Conservation (phyloP, 108 stramenopile species). For the Conticribra weissflogii region DNA sequence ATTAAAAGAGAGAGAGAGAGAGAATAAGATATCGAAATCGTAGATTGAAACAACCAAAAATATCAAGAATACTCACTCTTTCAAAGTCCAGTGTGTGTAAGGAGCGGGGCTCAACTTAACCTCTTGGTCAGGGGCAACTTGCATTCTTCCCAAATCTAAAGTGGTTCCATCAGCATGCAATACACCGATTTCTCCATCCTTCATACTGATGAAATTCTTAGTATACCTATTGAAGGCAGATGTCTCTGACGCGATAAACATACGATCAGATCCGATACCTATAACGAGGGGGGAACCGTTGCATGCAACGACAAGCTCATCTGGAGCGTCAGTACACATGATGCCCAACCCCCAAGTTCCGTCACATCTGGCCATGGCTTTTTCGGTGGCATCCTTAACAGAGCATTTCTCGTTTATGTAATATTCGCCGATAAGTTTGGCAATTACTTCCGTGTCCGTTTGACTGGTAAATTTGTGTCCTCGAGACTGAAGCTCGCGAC, state of each 20-base stretch:
- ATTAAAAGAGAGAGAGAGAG: slow-evolving; percentile 16
- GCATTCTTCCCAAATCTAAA: slow-evolving; percentile 86
- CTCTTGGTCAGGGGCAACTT: slow-evolving; percentile 89
- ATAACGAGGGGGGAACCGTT: slow-evolving; percentile 98
- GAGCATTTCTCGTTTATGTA: slow-evolving; percentile 55
- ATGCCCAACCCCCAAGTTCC: slow-evolving; percentile 96
- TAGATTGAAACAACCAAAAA: too few relatives aligned
- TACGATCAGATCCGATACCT: slow-evolving; percentile 92
- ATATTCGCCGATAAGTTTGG: slow-evolving; percentile 89
- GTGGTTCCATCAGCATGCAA: slow-evolving; percentile 90
- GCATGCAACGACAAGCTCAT: slow-evolving; percentile 95
- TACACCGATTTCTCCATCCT: slow-evolving; percentile 98
- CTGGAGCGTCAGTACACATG: slow-evolving; percentile 81
- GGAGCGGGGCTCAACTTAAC: slow-evolving; percentile 93
- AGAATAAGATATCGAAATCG: not conserved
- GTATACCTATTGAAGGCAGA: slow-evolving; percentile 98
- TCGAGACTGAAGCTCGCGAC: slow-evolving; percentile 76
- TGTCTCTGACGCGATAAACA: slow-evolving; percentile 96
- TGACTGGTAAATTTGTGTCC: slow-evolving; percentile 91
- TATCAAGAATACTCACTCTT: slow-evolving; percentile 77
- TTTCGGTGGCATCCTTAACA: slow-evolving; percentile 85
- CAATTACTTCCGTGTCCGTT: slow-evolving; percentile 99
- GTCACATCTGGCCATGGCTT: slow-evolving; percentile 87
- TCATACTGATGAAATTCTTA: slow-evolving; percentile 97
- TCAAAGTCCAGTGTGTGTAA: slow-evolving; percentile 96